Conservation (phyloP, 129 eudicot genomes). For the Arctium minus region DNA sequence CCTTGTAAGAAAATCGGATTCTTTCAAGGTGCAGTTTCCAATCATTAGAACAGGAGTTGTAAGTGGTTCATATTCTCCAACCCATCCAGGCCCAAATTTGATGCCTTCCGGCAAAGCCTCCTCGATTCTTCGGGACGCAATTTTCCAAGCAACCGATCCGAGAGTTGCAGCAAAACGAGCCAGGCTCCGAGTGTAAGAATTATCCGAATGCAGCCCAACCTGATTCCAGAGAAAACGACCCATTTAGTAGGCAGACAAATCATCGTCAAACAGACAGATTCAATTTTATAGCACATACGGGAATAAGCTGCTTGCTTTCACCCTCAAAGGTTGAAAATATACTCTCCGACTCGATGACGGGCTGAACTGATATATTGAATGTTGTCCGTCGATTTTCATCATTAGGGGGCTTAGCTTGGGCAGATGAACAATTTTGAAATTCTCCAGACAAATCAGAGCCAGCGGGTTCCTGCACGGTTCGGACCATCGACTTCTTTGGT, state of each 20-base stretch:
- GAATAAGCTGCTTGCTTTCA: slow-evolving; percentile 84
- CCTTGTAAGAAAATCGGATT: slow-evolving; percentile 36
- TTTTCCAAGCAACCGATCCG: slow-evolving; percentile 86
- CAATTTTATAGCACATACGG: slow-evolving; percentile 47
- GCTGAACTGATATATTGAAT: slow-evolving; percentile 48
- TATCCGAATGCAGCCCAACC: slow-evolving; percentile 90
- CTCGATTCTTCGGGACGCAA: slow-evolving; percentile 84
- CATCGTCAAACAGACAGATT: neutral
- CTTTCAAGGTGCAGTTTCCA: slow-evolving; percentile 39
- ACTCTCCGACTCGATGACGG: slow-evolving; percentile 44
- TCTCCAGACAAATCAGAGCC: slow-evolving; percentile 52
- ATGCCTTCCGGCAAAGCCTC: slow-evolving; percentile 76
- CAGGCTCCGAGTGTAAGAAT: slow-evolving; percentile 84
- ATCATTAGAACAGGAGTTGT: slow-evolving; percentile 63
- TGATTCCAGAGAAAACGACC: slow-evolving; percentile 23
- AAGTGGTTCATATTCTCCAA: slow-evolving; percentile 95
- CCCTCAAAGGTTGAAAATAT: slow-evolving; percentile 70
- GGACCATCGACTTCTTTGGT: slow-evolving; percentile 40
- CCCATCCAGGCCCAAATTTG: slow-evolving; percentile 95
- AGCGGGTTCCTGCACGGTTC: slow-evolving; percentile 48
- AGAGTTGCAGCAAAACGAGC: slow-evolving; percentile 95
- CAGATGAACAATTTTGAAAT: slow-evolving; percentile 37
- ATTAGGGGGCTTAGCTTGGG: slow-evolving; percentile 36
- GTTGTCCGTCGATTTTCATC: slow-evolving; percentile 87
- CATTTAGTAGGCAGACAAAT: neutral